phyloP scores from a whole-genome alignment of 805 yeast genomes.

The Zygosaccharomyces lentus region DNA sequence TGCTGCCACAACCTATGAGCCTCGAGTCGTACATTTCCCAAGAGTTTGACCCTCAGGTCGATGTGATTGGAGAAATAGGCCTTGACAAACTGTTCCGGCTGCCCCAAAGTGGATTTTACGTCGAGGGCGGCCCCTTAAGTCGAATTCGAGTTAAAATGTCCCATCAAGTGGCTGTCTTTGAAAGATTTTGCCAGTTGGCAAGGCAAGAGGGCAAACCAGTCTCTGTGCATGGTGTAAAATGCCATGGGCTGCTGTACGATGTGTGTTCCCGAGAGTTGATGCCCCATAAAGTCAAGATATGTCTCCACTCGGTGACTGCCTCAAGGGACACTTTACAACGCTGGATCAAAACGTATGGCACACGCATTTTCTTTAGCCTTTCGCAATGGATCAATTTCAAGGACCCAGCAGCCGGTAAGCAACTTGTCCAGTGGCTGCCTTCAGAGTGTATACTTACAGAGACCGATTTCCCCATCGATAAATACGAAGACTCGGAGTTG shows the following conservation, averaged over 20 bases:
- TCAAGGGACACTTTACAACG: slow-evolving; percentile 60
- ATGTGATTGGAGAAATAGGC: slow-evolving; percentile 85
- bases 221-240: slow-evolving; percentile 81
- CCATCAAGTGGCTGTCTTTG: slow-evolving; percentile 62
- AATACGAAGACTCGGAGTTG: slow-evolving; percentile 11
- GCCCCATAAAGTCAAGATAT: slow-evolving; percentile 37
- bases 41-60: slow-evolving; percentile 17
- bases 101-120: slow-evolving; percentile 56
- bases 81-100: slow-evolving; percentile 71
- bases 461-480: slow-evolving; percentile 43
- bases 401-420: slow-evolving; percentile 27
- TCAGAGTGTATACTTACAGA: slow-evolving; percentile 43
- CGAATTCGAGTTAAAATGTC: slow-evolving; percentile 53
- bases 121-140: slow-evolving; percentile 36
- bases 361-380: slow-evolving; percentile 30
- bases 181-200: slow-evolving; percentile 53
- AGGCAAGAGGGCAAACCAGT: slow-evolving; percentile 44
- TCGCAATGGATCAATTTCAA: slow-evolving; percentile 33
- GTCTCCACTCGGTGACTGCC: slow-evolving; percentile 85
- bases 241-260: slow-evolving; percentile 60
- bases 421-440: slow-evolving; percentile 36
- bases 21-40: slow-evolving; percentile 35
- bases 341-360: slow-evolving; percentile 36
- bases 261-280: slow-evolving; percentile 21
- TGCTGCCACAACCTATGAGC: slow-evolving; percentile 59